Percentiles rank a stretch among this genome's conserved stretches.
These are phyloP conservation scores for Sarocladium kiliense DNA, from an alignment of 2,329 filamentous ascomycete genomes.

Conservation along the genomic window DNA sequence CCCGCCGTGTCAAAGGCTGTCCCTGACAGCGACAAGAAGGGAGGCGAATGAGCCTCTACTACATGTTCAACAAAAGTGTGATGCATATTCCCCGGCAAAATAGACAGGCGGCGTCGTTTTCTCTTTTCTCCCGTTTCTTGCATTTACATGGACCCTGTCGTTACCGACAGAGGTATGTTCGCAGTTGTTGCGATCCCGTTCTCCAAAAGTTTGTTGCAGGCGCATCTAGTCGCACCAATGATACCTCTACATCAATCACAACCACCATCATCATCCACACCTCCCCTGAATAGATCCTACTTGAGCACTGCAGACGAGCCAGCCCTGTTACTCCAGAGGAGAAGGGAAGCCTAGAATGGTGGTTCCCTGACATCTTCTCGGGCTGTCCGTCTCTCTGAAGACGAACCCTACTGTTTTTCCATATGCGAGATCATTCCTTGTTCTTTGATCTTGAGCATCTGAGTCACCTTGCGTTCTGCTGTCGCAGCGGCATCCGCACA, in stretches of 20 bases:
- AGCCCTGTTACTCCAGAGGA: not conserved
- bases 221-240: constrained; percentile 35
- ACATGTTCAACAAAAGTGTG: constrained; percentile 26
- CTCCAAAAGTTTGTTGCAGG: constrained; percentile 35
- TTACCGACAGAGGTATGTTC: not conserved
- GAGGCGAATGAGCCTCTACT: constrained; percentile 34
- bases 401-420: not conserved
- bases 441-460: not conserved
- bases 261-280: not conserved
- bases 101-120: constrained; percentile 38
- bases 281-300: not conserved
- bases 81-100: constrained; percentile 40
- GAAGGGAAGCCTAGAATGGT: not conserved
- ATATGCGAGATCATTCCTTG: not conserved
- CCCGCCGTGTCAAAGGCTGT: constrained; percentile 60
- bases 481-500: not conserved
- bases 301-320: not conserved
- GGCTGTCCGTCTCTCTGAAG: not conserved
- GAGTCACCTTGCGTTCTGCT: not conserved
- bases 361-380: not conserved
- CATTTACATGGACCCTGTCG: constrained; percentile 38
- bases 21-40: constrained; percentile 52
- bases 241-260: constrained; percentile 33
- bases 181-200: constrained; percentile 5
- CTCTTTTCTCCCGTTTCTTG: constrained; percentile 25